Evolutionary conservation across 106 monocot genomes (phyloP), one percentile per base, ranked within the genome.

Genomic region (Alisma plantagoaquatica): DNA sequence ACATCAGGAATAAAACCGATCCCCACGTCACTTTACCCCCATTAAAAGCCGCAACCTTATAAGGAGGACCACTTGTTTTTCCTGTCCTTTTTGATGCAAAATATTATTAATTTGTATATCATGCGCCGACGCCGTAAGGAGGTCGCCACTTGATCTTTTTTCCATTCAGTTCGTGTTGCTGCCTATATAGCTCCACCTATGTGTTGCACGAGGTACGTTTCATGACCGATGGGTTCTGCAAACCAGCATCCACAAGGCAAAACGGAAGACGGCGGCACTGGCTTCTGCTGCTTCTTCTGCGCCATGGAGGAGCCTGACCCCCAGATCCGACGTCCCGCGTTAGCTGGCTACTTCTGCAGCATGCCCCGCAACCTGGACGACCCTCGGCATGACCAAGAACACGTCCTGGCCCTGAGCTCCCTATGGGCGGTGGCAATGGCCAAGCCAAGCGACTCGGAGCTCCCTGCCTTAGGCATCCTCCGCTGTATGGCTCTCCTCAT

Each of bases 401-500:
- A 69, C 28, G 77, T 78, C 7, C 74, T 78, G 2, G 81, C 72
- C n/a, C 58, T 75, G 57, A 69, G 81, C 77, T 51, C 53, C 29
- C 68, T 87, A 27, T 82, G 87, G 81, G 69, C 45, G 53, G 31
- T 68, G 19, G 81, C 87, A 57, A 82, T 82, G 87, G 19, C 57
- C 25, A 50, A 48, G 18, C 74, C 81, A 2, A 58, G 61, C 26
- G 57, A 82, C 51, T 11, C 60, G 0, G 67, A 71, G 33, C 58
- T 87, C 22, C 71, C 81, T 23, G 59, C 61, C 9, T 25, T 62
- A 10, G 81, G 77, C 24, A 61, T 57, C 26, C 61, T 87, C 50
- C 58, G 58, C 12, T 87, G 81, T 66, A 71, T 65, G 70, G 50
- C 77, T 1, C 69, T 51, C 23, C 81, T 87, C 71, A 64, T 87